Conservation (phyloP, 169 alveolate species). For the Babesia bovis region DNA sequence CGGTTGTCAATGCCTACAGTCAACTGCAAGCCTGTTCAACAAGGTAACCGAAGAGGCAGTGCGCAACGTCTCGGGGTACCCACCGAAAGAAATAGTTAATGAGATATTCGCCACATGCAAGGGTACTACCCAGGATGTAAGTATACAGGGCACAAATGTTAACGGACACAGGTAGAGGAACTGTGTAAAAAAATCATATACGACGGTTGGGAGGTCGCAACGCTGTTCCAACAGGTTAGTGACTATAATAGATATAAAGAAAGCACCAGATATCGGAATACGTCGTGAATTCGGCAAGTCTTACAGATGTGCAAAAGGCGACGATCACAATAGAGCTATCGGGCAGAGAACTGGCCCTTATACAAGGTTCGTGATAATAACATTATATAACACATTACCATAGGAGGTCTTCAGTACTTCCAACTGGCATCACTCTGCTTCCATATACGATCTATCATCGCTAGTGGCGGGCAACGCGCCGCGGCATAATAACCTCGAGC, state of each 20-base stretch:
- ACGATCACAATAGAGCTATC: slow-evolving; percentile 62
- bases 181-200: slow-evolving; percentile 38
- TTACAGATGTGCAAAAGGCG: slow-evolving; percentile 57
- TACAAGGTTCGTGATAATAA: slow-evolving; percentile 44
- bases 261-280: slow-evolving; percentile 32
- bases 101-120: slow-evolving; percentile 38
- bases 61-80: slow-evolving; percentile 68
- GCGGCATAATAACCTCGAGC: background rate
- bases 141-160: background rate
- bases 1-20: slow-evolving; percentile 47
- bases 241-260: background rate
- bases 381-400: background rate
- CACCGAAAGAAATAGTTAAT: slow-evolving; percentile 63
- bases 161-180: slow-evolving; percentile 40
- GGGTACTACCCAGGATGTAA: slow-evolving; percentile 33
- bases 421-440: slow-evolving; percentile 63
- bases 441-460: slow-evolving; percentile 49
- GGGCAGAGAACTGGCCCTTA: slow-evolving; percentile 58
- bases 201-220: slow-evolving; percentile 66
- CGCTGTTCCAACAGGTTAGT: slow-evolving; percentile 53
- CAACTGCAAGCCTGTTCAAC: slow-evolving; percentile 58
- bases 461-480: slow-evolving; percentile 38
- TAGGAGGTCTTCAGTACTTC: slow-evolving; percentile 64
- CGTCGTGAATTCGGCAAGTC: slow-evolving; percentile 28
- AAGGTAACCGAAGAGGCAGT: slow-evolving; percentile 61